These are phyloP conservation scores for Hondaea fermentalgiana DNA, from an alignment of 108 stramenopile genomes.

Conservation along the genomic window DNA sequence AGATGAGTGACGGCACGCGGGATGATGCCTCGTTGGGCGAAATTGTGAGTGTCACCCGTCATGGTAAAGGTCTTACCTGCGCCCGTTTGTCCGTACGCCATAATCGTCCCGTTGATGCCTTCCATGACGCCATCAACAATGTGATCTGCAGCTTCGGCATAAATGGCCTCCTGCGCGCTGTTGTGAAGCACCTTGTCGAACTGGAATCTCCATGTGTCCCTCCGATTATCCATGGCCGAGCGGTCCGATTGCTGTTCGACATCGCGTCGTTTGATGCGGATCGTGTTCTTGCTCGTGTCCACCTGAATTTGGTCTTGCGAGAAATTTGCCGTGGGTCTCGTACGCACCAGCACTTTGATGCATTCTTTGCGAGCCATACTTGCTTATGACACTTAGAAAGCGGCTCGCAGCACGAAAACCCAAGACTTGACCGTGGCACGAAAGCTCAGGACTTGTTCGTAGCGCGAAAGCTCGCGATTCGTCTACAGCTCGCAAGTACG, in stretches of 20 bases:
- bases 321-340: constrained; percentile 51
- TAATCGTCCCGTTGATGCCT: constrained; percentile 38
- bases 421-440: too few relatives aligned
- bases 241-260: neutral
- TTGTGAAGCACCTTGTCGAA: constrained; percentile 62
- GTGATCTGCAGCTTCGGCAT: constrained; percentile 29
- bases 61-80: constrained; percentile 44
- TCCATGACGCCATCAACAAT: constrained; percentile 40
- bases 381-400: neutral
- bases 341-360: constrained; percentile 54
- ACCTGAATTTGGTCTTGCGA: constrained; percentile 44
- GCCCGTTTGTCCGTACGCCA: constrained; percentile 50
- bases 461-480: too few relatives aligned
- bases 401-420: neutral
- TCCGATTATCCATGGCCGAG: constrained; percentile 32
- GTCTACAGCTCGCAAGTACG: too few relatives aligned
- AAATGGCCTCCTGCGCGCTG: constrained; percentile 43
- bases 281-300: constrained; percentile 19
- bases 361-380: constrained; percentile 22
- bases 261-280: neutral
- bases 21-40: constrained; percentile 37
- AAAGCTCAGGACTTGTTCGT: too few relatives aligned
- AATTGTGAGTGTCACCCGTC: constrained; percentile 43
- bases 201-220: constrained; percentile 40
- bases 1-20: constrained; percentile 38